Evolutionary conservation across 148 eudicot genomes (phyloP).

Genomic region (Oxyria digyna): DNA sequence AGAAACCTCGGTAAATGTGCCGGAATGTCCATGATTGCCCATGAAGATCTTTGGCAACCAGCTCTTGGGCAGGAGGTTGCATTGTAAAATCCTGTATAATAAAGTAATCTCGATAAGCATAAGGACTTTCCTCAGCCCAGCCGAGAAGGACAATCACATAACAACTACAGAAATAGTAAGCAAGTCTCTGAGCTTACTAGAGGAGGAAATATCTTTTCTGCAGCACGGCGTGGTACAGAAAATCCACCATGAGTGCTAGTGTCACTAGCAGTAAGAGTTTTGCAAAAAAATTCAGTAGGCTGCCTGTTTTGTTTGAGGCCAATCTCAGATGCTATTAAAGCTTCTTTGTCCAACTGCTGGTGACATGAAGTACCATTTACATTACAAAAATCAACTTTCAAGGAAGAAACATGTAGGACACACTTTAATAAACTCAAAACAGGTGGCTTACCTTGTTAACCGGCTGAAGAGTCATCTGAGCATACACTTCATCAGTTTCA

Average conservation of each 20-base stretch:
- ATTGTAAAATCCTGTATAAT: slow-evolving; percentile 68
- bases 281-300: slow-evolving; percentile 94
- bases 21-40: slow-evolving; percentile 92
- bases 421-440: neutral
- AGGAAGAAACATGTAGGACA: neutral
- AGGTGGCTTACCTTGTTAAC: slow-evolving; percentile 55
- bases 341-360: slow-evolving; percentile 82
- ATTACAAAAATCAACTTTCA: neutral
- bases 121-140: slow-evolving; percentile 3
- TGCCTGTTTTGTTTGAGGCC: slow-evolving; percentile 88
- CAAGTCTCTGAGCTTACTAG: slow-evolving; percentile 32
- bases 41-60: slow-evolving; percentile 86
- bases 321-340: slow-evolving; percentile 79
- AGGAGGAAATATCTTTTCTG: slow-evolving; percentile 97
- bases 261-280: slow-evolving; percentile 98
- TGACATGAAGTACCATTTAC: neutral
- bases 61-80: slow-evolving; percentile 99
- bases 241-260: slow-evolving; percentile 99
- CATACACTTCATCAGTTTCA: slow-evolving; percentile 96
- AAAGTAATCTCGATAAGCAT: slow-evolving; percentile 25
- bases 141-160: neutral
- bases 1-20: slow-evolving; percentile 81
- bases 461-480: slow-evolving; percentile 99
- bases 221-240: slow-evolving; percentile 95
- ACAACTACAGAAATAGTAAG: neutral